Base-by-base conservation (phyloP, 805 yeast genomes). In the Suhomyces canberraensis region DNA sequence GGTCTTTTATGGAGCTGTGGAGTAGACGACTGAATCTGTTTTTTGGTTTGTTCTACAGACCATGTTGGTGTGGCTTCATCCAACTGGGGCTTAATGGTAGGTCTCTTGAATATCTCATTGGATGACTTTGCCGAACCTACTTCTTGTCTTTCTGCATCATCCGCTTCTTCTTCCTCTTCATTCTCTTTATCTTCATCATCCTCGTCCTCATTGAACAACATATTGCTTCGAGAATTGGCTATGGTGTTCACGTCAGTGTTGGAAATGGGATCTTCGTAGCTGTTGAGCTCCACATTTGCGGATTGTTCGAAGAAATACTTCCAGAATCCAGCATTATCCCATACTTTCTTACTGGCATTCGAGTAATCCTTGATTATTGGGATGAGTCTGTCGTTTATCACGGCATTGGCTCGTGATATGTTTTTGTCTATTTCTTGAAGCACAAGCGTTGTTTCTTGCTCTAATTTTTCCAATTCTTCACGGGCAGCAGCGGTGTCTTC, bases 361-460 rank as follows among this genome's bases (percentile, higher is more conserved):
- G 82, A 76, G 51, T 84, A 86, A 30, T 69, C 66, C 44, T 76
- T 73, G 16, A 88, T 72, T 9, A 76, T 67, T 2, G 95, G 95
- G 21, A 85, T 67, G 20, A 88, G 71, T 28, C 73, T 71, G 42
- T 82, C 83, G 32, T 79, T 78, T 17, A 89, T 77, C 22, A 81
- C 72, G 31, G 78, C 71, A 54, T 84, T 86, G 15, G 90, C 78
- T 29, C 73, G 67, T 9, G 83, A 74, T 33, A 88, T 69, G 51
- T 86, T 82, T 32, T 78, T 73, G 60, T 88, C 95, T 16, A 89
- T 84, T 32, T 80, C 81, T 56, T 87, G 96, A 32, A 89, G 61
- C 4, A 80, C 76, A 36, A 83, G 57, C 0, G 95, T 86, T 28
- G 86, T 84, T 51, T 81, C 84, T 55, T 84, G 95, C 50, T 88